These are phyloP conservation scores for Guadua angustifolia DNA, from an alignment of 176 grass and related monocot genomes.

Conservation along the genomic window DNA sequence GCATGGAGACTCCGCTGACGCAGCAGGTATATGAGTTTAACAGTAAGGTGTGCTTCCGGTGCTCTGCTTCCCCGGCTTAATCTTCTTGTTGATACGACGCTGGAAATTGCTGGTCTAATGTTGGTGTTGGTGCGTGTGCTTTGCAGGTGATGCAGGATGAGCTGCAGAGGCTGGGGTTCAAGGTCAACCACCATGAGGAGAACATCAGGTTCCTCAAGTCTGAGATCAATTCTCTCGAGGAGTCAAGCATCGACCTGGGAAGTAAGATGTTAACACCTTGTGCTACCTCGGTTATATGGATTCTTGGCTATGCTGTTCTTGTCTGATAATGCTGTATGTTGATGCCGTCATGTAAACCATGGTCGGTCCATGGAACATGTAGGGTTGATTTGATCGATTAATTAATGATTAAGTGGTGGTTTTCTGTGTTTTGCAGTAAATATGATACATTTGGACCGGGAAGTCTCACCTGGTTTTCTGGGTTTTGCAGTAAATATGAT, in stretches of 20 bases:
- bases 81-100: neutral
- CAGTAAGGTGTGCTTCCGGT: no score
- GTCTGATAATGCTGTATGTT: neutral
- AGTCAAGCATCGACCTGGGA: slow-evolving; percentile 47
- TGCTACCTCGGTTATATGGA: neutral
- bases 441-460: slow-evolving; percentile 74
- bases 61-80: neutral
- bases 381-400: neutral
- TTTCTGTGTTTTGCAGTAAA: slow-evolving; percentile 94
- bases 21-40: slow-evolving; percentile 31
- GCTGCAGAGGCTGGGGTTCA: slow-evolving; percentile 57
- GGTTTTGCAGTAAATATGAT: no score
- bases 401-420: slow-evolving; percentile 3
- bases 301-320: slow-evolving; percentile 7
- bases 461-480: no score
- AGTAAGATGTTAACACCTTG: slow-evolving; percentile 46
- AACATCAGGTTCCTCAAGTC: slow-evolving; percentile 71
- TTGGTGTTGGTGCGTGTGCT: neutral
- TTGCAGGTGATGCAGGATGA: slow-evolving; percentile 47
- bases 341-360: neutral
- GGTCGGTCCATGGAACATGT: neutral
- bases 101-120: neutral
- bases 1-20: slow-evolving; percentile 35
- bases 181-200: slow-evolving; percentile 71
- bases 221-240: slow-evolving; percentile 50